Percentiles rank a stretch among this genome's conserved stretches.
Evolutionary conservation across 805 yeast species (phyloP).

Genomic region (Yamadazyma nakazawae): DNA sequence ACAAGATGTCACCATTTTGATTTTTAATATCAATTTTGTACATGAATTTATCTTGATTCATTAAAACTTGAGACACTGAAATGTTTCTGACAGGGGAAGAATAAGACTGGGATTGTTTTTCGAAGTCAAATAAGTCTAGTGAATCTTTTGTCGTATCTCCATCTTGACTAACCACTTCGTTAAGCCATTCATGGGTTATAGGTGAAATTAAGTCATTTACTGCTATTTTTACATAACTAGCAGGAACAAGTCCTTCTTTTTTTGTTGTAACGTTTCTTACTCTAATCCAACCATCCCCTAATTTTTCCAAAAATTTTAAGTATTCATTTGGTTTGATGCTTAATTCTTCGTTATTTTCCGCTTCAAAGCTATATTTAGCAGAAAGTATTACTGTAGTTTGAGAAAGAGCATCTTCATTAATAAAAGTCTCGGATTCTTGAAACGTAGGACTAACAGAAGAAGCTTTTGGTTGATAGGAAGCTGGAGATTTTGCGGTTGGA

Average conservation of each 20-base stretch:
- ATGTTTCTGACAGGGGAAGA: conserved; percentile 7
- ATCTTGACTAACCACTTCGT: conserved; percentile 12
- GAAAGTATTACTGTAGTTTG: conserved; percentile 19
- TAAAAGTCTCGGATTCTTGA: background rate
- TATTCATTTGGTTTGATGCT: conserved; percentile 25
- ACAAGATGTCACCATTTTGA: conserved; percentile 18
- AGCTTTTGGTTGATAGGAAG: background rate
- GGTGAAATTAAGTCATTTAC: conserved; percentile 38
- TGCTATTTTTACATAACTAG: conserved; percentile 36
- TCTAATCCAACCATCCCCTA: conserved; percentile 40
- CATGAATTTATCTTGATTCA: conserved; percentile 26
- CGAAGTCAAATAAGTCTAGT: conserved; percentile 14
- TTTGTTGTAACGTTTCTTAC: conserved; percentile 27
- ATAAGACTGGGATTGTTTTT: conserved; percentile 12
- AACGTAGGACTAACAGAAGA: conserved; percentile 2
- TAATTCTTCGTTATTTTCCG: conserved; percentile 27
- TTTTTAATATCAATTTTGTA: conserved; percentile 29
- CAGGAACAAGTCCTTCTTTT: conserved; percentile 33
- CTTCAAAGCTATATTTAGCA: conserved; percentile 30
- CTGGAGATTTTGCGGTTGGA: background rate
- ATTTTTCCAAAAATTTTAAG: conserved; percentile 30
- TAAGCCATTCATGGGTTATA: conserved; percentile 29
- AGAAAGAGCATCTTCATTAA: background rate
- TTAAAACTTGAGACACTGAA: conserved; percentile 26
- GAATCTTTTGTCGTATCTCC: conserved; percentile 3